Evolutionary conservation across 441 rosid genomes (phyloP).

Genomic region (Raphanus hybrid): DNA sequence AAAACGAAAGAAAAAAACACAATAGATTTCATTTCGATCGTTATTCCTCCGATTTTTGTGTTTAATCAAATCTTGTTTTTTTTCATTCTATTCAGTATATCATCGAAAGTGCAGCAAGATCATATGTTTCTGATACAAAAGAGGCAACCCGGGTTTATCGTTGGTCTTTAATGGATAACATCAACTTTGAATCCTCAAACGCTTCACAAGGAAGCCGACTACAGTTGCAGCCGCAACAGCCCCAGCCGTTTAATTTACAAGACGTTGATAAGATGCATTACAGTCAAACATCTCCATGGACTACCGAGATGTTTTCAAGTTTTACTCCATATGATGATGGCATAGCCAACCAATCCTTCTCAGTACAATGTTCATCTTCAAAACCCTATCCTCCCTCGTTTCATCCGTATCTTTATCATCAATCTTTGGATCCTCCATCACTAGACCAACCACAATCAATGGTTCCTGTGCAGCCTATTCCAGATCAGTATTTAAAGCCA

Average conservation of each 20-base stretch:
- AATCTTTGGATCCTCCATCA: constrained; percentile 38
- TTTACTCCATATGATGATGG: constrained; percentile 47
- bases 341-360: constrained; percentile 33
- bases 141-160: constrained; percentile 12
- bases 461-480: constrained; percentile 45
- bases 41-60: background rate
- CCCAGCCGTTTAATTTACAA: constrained; percentile 46
- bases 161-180: constrained; percentile 36
- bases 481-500: constrained; percentile 38
- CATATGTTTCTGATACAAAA: constrained; percentile 42
- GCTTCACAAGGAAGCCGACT: constrained; percentile 40
- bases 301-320: constrained; percentile 61
- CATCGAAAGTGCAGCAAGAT: constrained; percentile 28
- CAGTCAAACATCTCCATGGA: constrained; percentile 66
- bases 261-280: constrained; percentile 59
- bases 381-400: constrained; percentile 45
- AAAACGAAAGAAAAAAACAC: constrained; percentile 19
- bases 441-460: constrained; percentile 46
- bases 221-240: constrained; percentile 31
- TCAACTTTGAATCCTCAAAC: constrained; percentile 44
- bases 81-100: background rate
- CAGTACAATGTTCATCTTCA: constrained; percentile 44
- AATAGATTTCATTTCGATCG: constrained; percentile 36
- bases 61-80: background rate
- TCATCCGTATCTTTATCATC: constrained; percentile 46